Percentiles rank a stretch among this genome's conserved stretches.
These are phyloP conservation scores for Podospora didyma DNA, from an alignment of 495 filamentous ascomycete genomes.

Conservation along the genomic window DNA sequence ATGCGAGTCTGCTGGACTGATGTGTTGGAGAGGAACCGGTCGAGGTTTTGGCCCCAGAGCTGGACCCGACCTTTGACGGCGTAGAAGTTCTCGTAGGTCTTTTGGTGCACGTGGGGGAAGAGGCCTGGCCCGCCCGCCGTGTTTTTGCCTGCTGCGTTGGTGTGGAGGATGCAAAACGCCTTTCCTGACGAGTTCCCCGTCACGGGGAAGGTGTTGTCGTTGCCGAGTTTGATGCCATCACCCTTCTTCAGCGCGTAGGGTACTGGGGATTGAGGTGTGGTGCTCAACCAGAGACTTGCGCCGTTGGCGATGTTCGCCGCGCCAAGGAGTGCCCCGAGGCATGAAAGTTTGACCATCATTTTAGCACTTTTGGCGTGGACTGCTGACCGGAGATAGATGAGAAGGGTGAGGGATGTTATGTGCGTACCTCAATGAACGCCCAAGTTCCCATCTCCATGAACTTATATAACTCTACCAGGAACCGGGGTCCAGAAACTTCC, in stretches of 20 bases:
- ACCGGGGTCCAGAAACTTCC: no score
- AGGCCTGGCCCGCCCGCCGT: slow-evolving; percentile 28
- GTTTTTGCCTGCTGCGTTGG: slow-evolving; percentile 31
- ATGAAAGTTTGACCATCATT: no score
- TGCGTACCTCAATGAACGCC: no score
- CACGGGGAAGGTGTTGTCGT: slow-evolving; percentile 29
- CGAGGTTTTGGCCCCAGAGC: slow-evolving; percentile 40
- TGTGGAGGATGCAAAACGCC: slow-evolving; percentile 41
- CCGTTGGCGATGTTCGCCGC: not conserved
- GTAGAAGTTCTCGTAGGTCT: slow-evolving; percentile 46
- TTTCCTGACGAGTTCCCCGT: slow-evolving; percentile 40
- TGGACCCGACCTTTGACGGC: slow-evolving; percentile 41
- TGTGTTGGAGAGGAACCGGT: slow-evolving; percentile 6
- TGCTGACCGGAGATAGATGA: no score
- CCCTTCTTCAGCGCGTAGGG: slow-evolving; percentile 15
- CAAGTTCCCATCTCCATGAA: no score
- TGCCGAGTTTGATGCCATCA: slow-evolving; percentile 7
- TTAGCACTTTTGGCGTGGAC: no score
- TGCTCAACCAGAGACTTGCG: slow-evolving; percentile 6
- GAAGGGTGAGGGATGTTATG: no score
- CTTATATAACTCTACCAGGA: no score
- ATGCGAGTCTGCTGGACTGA: slow-evolving; percentile 32
- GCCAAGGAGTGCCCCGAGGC: no score
- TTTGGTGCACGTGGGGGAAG: slow-evolving; percentile 39
- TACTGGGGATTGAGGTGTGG: slow-evolving; percentile 6